Evolutionary conservation across 1,284 basidiomycete species (phyloP).

Genomic region (Irpex sp.): DNA sequence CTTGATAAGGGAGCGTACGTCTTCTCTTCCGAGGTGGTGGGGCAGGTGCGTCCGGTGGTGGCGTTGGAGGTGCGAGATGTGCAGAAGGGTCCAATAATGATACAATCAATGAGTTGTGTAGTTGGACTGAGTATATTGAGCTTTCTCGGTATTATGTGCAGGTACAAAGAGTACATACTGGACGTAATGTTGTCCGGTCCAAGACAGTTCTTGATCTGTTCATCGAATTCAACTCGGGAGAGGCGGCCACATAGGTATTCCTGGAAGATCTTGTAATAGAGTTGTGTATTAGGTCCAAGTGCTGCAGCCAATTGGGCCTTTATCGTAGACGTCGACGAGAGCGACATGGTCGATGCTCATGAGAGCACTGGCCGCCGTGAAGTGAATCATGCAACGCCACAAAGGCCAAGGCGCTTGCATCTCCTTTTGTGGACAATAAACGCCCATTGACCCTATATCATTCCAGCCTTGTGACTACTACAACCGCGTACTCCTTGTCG

Average conservation of each 20-base stretch:
- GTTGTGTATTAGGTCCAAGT: constrained; percentile 52
- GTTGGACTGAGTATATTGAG: constrained; percentile 44
- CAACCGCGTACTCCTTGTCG: not conserved
- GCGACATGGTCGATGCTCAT: constrained; percentile 44
- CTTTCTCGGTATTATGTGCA: not conserved
- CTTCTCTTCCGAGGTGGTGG: constrained; percentile 68
- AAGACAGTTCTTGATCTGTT: constrained; percentile 55
- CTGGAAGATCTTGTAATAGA: constrained; percentile 60
- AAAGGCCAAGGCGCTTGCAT: not conserved
- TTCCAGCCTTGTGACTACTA: too few species aligned
- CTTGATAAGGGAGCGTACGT: constrained; percentile 64
- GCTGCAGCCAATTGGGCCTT: constrained; percentile 59
- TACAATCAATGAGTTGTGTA: constrained; percentile 77
- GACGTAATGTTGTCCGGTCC: constrained; percentile 49
- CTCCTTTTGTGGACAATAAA: not conserved
- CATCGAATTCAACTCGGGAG: constrained; percentile 72
- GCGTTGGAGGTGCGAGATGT: constrained; percentile 57
- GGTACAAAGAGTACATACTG: constrained; percentile 30
- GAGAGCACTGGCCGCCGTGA: not conserved
- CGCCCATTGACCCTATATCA: not conserved
- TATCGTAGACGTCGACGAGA: constrained; percentile 70
- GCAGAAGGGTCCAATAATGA: constrained; percentile 75
- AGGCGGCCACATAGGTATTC: constrained; percentile 62
- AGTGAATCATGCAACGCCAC: not conserved
- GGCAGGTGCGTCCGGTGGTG: constrained; percentile 54